Percentiles rank a stretch among this genome's conserved stretches.
phyloP scores from a whole-genome alignment of 495 filamentous ascomycete species.

The Xylaria palmicola region DNA sequence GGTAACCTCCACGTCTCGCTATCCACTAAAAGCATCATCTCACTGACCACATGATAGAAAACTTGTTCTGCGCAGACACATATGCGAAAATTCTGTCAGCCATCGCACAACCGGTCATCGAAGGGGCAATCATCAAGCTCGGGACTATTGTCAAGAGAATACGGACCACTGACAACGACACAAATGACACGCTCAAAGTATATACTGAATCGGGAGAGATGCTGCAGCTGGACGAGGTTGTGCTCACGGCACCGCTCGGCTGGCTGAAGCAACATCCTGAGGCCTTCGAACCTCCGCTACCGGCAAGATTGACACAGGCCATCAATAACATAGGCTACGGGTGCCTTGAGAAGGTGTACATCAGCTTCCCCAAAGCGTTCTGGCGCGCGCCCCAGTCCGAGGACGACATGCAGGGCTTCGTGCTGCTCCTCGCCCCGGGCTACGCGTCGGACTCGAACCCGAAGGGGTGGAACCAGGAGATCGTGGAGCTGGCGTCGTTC shows the following conservation, averaged over 20 bases:
- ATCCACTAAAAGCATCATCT: not conserved
- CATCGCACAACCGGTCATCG: conserved; percentile 62
- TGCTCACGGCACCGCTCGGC: conserved; percentile 82
- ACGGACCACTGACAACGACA: conserved; percentile 44
- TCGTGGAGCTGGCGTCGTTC: conserved; percentile 73
- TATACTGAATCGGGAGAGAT: conserved; percentile 52
- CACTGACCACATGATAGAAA: conserved; percentile 54
- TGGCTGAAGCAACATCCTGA: conserved; percentile 78
- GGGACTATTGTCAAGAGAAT: conserved; percentile 41
- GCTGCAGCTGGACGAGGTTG: conserved; percentile 75
- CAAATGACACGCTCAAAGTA: conserved; percentile 47
- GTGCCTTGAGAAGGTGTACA: conserved; percentile 86
- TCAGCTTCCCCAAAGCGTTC: conserved; percentile 75
- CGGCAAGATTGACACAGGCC: conserved; percentile 62
- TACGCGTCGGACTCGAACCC: conserved; percentile 64
- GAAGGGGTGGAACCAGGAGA: conserved; percentile 71
- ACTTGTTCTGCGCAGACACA: conserved; percentile 83
- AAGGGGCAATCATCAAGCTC: conserved; percentile 63
- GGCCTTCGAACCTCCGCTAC: conserved; percentile 70
- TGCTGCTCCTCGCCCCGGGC: conserved; percentile 64
- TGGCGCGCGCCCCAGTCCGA: conserved; percentile 39
- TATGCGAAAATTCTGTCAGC: conserved; percentile 72
- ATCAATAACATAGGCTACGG: conserved; percentile 84
- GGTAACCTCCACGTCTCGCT: conserved; percentile 50
- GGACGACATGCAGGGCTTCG: conserved; percentile 54